Evolutionary conservation across 2,329 filamentous ascomycete species (phyloP), one percentile per base, ranked within the genome.

Genomic region (Fusarium liriodendri): DNA sequence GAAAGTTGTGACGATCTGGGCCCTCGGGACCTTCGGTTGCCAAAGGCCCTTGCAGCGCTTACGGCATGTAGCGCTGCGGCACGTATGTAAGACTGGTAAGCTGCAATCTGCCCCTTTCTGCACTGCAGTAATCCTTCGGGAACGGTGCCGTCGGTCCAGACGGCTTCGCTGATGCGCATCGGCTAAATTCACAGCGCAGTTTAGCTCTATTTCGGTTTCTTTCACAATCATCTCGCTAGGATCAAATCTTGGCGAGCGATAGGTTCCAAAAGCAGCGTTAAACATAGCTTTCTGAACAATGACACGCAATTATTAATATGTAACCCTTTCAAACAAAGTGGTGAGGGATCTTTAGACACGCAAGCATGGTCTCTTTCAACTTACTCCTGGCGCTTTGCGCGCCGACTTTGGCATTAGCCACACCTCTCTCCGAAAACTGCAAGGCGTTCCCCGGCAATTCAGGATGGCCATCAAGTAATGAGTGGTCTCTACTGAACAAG

Each of bases 141-240:
- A 68, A 57, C 64, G 33, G 68, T 47, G 47, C 68, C 68, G 68
- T 67, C 68, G 68, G 68, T 27, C 64, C 68, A 67, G 64, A 29
- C 45, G 57, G 60, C 55, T 25, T 40, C 62, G 60, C 54, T 62
- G n/a, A 32, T 20, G 29, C 61, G 45, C 64, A 67, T 70, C 67
- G 64, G 22, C 68, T 70, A 67, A 67, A 64, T 25, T 52, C 45
- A 52, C 5, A 29, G 47, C 40, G 59, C 54, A 3, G 14, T 9
- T 32, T n/a, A 6, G 18, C 8, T 33, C 35, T n/a, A 37, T 47
- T 63, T 16, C 33, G 6, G 33, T 55, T 13, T 11, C 27, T 52
- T n/a, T 50, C 13, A 52, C 29, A 4, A 37, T 57, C 16, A 55
- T 57, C 29, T 35, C 16, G 22, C 35, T 9, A 25, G 38, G 11